Percentiles rank a stretch among this genome's conserved stretches.
These are phyloP conservation scores for Filobasidium floriforme DNA, from an alignment of 768 basidiomycete genomes.

Conservation along the genomic window DNA sequence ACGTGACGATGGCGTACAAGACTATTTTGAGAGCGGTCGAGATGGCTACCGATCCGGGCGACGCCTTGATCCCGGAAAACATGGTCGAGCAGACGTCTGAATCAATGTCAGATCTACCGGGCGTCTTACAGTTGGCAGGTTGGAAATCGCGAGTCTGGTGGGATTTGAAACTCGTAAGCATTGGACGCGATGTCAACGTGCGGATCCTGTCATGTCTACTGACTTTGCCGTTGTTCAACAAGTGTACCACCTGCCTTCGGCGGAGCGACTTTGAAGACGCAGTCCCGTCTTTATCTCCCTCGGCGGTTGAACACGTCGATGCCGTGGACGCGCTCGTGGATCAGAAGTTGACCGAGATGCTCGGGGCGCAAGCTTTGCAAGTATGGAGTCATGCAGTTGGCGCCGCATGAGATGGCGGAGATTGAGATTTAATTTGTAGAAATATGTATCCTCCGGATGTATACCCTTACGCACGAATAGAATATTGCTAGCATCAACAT, in stretches of 20 bases:
- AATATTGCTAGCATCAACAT: too few species aligned
- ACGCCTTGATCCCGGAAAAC: not conserved
- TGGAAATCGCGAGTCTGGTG: constrained; percentile 38
- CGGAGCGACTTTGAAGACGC: not conserved
- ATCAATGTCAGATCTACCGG: not conserved
- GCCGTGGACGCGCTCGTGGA: not conserved
- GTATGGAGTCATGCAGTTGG: not conserved
- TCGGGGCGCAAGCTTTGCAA: not conserved
- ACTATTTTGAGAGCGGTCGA: constrained; percentile 37
- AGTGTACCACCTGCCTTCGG: not conserved
- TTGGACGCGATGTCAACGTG: not conserved
- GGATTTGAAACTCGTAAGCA: constrained; percentile 23
- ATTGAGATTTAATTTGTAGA: too few species aligned
- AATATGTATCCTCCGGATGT: too few species aligned
- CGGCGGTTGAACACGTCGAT: not conserved
- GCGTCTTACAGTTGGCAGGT: constrained; percentile 7
- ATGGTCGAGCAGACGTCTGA: not conserved
- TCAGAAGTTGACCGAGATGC: not conserved
- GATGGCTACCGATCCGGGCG: constrained; percentile 33
- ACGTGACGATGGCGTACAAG: constrained; percentile 36
- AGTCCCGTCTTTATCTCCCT: not conserved
- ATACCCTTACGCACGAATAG: too few species aligned
- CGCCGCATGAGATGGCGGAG: not conserved
- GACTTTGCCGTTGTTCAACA: not conserved
- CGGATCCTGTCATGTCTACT: not conserved